Evolutionary conservation across 2,329 filamentous ascomycete species (phyloP).

Genomic region (Aspergillus pseudotamarii): DNA sequence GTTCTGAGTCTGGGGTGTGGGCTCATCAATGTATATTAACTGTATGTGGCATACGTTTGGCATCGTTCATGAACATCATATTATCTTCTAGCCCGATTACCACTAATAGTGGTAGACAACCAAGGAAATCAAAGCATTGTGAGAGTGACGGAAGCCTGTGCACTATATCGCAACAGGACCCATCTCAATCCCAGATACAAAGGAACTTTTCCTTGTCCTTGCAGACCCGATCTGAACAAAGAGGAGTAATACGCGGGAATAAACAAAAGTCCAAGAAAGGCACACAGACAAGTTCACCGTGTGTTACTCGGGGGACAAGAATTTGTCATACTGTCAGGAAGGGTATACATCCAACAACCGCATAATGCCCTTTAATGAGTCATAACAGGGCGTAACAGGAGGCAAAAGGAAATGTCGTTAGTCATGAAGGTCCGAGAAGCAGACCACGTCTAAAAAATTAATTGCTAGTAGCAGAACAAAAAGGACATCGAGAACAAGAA

Average conservation of each 20-base stretch:
- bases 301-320: background rate
- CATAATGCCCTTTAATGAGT: conserved; percentile 4
- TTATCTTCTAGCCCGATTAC: background rate
- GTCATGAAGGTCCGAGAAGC: conserved; percentile 13
- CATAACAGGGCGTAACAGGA: conserved; percentile 18
- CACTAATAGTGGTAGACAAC: background rate
- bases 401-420: conserved; percentile 18
- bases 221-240: conserved; percentile 15
- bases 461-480: conserved; percentile 5
- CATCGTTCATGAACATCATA: background rate
- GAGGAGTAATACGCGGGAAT: conserved; percentile 7
- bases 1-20: background rate
- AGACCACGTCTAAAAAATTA: conserved; percentile 12
- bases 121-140: background rate
- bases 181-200: background rate
- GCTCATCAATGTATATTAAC: background rate
- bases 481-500: background rate
- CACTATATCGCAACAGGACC: background rate
- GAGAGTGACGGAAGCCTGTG: background rate
- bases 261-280: background rate
- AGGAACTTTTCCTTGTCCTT: conserved; percentile 17
- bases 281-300: background rate
- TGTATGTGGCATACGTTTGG: background rate
- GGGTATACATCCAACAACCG: conserved; percentile 9
- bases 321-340: conserved; percentile 6